phyloP scores from a whole-genome alignment of 352 stramenopile genomes.

The Phytophthora cactorum region DNA sequence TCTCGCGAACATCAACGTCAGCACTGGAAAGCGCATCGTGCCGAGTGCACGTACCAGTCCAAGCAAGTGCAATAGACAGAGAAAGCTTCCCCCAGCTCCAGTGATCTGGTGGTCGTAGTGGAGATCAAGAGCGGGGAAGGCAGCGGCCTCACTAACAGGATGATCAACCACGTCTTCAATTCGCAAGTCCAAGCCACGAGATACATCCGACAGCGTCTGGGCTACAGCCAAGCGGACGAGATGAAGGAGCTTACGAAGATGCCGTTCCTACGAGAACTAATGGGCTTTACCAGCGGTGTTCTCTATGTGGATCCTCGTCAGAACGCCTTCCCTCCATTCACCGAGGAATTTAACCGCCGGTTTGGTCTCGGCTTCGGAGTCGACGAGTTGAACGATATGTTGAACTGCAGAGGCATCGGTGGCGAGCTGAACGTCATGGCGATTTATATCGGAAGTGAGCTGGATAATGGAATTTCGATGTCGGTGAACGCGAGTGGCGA shows the following conservation, averaged over 20 bases:
- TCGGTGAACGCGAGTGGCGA: slow-evolving; percentile 23
- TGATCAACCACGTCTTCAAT: slow-evolving; percentile 22
- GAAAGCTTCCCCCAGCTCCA: no score
- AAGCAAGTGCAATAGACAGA: background rate
- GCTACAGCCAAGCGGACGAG: slow-evolving; percentile 8
- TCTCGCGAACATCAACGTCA: slow-evolving; percentile 20
- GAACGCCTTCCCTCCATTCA: slow-evolving; percentile 11
- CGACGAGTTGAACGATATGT: slow-evolving; percentile 15
- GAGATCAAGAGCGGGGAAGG: slow-evolving; percentile 18
- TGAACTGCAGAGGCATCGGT: slow-evolving; percentile 14
- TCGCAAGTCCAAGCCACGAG: slow-evolving; percentile 5
- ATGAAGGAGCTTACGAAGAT: slow-evolving; percentile 28
- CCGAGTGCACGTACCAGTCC: slow-evolving; percentile 10
- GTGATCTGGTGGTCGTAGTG: background rate
- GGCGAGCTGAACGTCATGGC: slow-evolving; percentile 23
- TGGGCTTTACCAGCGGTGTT: slow-evolving; percentile 12
- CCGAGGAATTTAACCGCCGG: slow-evolving; percentile 6
- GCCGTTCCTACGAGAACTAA: slow-evolving; percentile 16
- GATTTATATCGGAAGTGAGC: slow-evolving; percentile 20
- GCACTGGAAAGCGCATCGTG: slow-evolving; percentile 21
- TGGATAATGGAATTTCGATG: slow-evolving; percentile 15
- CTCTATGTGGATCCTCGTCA: slow-evolving; percentile 19
- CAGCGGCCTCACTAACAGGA: slow-evolving; percentile 15
- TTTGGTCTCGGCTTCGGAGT: slow-evolving; percentile 12
- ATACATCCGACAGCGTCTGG: slow-evolving; percentile 17